Evolutionary conservation across 176 grass and related monocot genomes (phyloP).

Genomic region (Puya raimondii): DNA sequence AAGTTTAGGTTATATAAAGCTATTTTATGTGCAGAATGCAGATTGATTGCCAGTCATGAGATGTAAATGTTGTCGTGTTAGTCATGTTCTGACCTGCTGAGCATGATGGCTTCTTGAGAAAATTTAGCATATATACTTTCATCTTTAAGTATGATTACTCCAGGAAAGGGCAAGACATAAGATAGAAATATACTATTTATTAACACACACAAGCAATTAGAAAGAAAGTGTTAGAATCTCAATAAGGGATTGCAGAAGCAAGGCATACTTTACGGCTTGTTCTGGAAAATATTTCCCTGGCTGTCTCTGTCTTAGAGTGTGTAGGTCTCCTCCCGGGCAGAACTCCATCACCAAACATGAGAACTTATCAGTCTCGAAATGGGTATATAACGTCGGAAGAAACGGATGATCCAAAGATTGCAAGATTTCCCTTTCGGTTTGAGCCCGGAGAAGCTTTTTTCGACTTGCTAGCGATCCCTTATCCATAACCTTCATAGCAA

Average conservation of each 20-base stretch:
- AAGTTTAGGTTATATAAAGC: too few relatives aligned
- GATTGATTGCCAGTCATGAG: too few relatives aligned
- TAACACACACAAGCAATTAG: neutral
- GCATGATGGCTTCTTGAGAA: too few relatives aligned
- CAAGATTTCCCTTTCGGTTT: constrained; percentile 56
- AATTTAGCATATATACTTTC: too few relatives aligned
- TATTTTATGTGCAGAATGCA: too few relatives aligned
- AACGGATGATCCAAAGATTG: constrained; percentile 58
- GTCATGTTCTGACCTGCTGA: too few relatives aligned
- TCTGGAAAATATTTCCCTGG: constrained; percentile 50
- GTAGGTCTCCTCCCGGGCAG: constrained; percentile 54
- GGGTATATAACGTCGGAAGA: constrained; percentile 52
- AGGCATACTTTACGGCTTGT: constrained; percentile 55
- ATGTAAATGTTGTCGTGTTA: too few relatives aligned
- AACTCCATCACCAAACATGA: constrained; percentile 64
- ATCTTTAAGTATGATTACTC: neutral
- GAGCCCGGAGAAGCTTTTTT: constrained; percentile 52
- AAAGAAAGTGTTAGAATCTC: neutral
- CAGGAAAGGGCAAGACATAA: neutral
- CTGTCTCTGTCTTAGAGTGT: constrained; percentile 52
- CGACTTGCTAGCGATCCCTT: constrained; percentile 48
- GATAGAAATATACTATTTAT: neutral
- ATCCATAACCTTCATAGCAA: constrained; percentile 69
- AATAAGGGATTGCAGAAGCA: neutral
- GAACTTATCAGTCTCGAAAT: constrained; percentile 59